Evolutionary conservation across 2,329 filamentous ascomycete genomes (phyloP), one percentile per base, ranked within the genome.

Genomic region (Phoma sp.): DNA sequence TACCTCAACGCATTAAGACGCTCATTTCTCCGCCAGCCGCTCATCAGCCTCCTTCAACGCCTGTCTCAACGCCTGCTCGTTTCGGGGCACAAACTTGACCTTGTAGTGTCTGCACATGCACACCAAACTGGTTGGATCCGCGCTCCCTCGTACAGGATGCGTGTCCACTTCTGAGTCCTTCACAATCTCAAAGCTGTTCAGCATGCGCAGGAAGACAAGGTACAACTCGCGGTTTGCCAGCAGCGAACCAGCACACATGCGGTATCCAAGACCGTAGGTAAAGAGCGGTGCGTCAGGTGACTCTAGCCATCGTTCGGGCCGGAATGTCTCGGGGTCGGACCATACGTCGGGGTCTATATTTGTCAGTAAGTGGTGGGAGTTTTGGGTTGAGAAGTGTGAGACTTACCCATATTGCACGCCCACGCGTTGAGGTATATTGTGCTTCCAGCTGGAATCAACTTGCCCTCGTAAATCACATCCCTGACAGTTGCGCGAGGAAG

Each of bases 401-500:
- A 70, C 78, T 65, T 74, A 85, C 84, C 85, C 83, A 87, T 87
- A 57, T 89, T 88, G 63, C 86, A 88, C 2, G 85, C 85, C 86
- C 85, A 88, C 0, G 85, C 83, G 53, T 89, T 89, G 21, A 89
- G 73, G 68, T 87, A 89, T 29, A 88, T 79, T 0, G 87, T 83
- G 1, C 84, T 87, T 0, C 85, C 85, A 37, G 83, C 82, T 1
- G 87, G 86, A 33, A 89, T 86, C 5, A 80, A 67, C 26, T 80
- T 79, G 15, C 81, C 84, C 9, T 86, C 72, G 53, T 87, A 88
- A 0, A 76, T 73, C 2, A 89, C 77, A 46, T 87, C 84, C 58
- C 81, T 83, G 49, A 87, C 82, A 0, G 85, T 86, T 0, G 82
- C 83, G 9, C 86, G 80, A 1, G 87, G 87, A 1, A 89, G 79